These are phyloP conservation scores for Schoenoplectus triqueter DNA, from an alignment of 202 grass and related monocot genomes.

Conservation along the genomic window DNA sequence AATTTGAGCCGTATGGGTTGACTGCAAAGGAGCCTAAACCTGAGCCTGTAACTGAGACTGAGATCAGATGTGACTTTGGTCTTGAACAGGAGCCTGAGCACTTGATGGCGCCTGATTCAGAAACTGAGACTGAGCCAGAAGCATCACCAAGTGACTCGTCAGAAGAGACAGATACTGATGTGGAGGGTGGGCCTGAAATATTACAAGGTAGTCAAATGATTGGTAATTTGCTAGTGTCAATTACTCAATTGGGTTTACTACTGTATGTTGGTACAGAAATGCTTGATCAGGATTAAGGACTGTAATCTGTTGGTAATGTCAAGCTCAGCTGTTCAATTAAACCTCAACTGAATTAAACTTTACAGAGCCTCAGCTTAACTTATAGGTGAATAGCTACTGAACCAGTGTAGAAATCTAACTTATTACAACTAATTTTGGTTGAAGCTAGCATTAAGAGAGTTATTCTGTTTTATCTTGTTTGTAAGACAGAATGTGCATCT, in stretches of 20 bases:
- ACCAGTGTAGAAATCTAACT: neutral
- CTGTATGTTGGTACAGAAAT: neutral
- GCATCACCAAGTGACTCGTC: constrained; percentile 38
- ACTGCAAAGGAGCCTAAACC: constrained; percentile 45
- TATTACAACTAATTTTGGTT: neutral
- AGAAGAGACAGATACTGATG: constrained; percentile 41
- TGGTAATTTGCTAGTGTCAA: neutral
- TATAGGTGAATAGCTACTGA: neutral
- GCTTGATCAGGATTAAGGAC: neutral
- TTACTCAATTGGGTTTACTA: too few species aligned
- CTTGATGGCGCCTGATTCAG: constrained; percentile 22
- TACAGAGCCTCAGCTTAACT: neutral
- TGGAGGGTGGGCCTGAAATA: constrained; percentile 28
- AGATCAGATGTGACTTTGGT: constrained; percentile 21
- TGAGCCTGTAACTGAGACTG: constrained; percentile 16
- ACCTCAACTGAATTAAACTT: constrained; percentile 1
- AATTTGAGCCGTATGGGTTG: constrained; percentile 70
- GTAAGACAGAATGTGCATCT: neutral
- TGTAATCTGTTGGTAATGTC: neutral
- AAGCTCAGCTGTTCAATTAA: neutral
- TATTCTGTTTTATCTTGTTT: constrained; percentile 19
- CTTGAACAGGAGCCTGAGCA: constrained; percentile 25
- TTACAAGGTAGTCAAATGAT: constrained; percentile 22
- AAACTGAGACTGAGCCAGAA: constrained; percentile 74
- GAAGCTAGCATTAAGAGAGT: neutral